These are phyloP conservation scores for Monilinia fructigena DNA, from an alignment of 2,329 filamentous ascomycete genomes.

Conservation along the genomic window DNA sequence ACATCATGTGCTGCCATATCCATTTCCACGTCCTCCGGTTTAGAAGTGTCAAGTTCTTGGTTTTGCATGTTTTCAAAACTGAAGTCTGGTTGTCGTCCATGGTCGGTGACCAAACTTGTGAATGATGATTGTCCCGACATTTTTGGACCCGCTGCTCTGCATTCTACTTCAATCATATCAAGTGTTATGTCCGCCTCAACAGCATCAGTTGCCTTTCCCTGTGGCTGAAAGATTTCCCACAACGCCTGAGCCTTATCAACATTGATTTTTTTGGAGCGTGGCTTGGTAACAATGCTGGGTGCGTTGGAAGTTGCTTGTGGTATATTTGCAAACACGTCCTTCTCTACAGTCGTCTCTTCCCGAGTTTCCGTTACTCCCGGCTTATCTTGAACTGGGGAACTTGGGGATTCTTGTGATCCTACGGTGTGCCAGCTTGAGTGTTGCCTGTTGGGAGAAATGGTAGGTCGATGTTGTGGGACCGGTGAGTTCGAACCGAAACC, in stretches of 20 bases:
- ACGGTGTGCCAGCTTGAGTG: constrained; percentile 35
- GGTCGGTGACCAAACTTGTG: constrained; percentile 46
- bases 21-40: constrained; percentile 20
- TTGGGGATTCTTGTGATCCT: constrained; percentile 19
- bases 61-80: constrained; percentile 40
- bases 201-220: constrained; percentile 1
- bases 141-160: constrained; percentile 34
- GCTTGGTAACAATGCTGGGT: background rate
- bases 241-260: constrained; percentile 28
- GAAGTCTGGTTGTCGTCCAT: constrained; percentile 51
- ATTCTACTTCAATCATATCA: constrained; percentile 19
- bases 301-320: background rate
- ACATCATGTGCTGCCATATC: constrained; percentile 3
- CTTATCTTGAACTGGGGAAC: background rate
- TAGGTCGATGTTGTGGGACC: constrained; percentile 8
- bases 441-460: constrained; percentile 21
- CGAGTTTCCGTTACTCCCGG: background rate
- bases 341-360: background rate
- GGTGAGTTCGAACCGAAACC: constrained; percentile 37
- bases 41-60: constrained; percentile 25
- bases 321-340: background rate
- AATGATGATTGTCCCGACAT: constrained; percentile 42
- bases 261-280: constrained; percentile 14
- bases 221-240: constrained; percentile 29
- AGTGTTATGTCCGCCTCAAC: constrained; percentile 7